Evolutionary conservation across 78 protist species (phyloP).

Genomic region (Tieghemostelium lacteum): DNA sequence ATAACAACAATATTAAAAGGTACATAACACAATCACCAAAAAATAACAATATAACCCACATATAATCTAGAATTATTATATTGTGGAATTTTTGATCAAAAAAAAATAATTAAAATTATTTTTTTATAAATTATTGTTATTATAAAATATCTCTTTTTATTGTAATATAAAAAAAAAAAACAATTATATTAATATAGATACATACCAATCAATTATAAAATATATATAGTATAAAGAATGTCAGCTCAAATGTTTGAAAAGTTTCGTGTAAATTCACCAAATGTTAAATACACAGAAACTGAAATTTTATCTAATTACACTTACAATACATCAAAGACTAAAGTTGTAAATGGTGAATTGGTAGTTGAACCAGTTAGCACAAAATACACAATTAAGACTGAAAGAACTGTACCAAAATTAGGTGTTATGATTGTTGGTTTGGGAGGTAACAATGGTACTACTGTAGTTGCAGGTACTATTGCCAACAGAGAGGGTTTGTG

Average conservation of each 20-base stretch:
- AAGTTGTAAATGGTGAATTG: conserved; percentile 53
- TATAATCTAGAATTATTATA: too few species aligned
- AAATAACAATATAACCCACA: too few species aligned
- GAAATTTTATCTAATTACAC: conserved; percentile 82
- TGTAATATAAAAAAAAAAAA: too few species aligned
- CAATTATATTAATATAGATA: too few species aligned
- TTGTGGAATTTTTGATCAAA: too few species aligned
- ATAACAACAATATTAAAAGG: too few species aligned
- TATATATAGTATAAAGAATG: conserved; percentile 10
- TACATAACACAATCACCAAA: too few species aligned
- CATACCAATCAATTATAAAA: too few species aligned
- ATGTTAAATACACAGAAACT: conserved; percentile 87
- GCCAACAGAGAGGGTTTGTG: conserved; percentile 95
- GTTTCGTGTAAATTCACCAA: conserved; percentile 79
- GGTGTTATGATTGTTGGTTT: conserved; percentile 97
- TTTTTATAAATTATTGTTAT: too few species aligned
- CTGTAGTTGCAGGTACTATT: conserved; percentile 94
- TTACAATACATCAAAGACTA: conserved; percentile 81
- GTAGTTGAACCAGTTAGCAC: conserved; percentile 81
- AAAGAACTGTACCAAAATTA: conserved; percentile 64
- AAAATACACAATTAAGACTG: conserved; percentile 58
- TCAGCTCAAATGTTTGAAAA: conserved; percentile 70
- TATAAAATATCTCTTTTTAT: too few species aligned
- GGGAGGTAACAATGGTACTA: conserved; percentile 99
- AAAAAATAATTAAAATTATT: too few species aligned